A percentile compares a stretch with the other conserved stretches of the same genome.
Conservation (phyloP, 2,329 filamentous ascomycete species). For the Aspergillus eucalypticola region DNA sequence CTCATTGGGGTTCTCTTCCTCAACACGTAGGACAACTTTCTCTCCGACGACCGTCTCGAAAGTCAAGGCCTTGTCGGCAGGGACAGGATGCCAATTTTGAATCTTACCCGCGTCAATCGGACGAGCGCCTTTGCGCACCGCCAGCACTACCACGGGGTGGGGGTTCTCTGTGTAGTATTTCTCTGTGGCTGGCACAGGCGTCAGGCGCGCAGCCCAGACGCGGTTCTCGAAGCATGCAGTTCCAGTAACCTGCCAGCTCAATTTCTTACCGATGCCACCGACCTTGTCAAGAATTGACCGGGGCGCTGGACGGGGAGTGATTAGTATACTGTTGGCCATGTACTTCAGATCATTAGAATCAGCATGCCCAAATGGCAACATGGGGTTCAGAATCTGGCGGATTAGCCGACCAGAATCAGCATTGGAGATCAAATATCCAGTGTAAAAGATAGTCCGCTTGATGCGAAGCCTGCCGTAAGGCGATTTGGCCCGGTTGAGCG, state of each 20-base stretch:
- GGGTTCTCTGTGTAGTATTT: conserved; percentile 77
- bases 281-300: conserved; percentile 75
- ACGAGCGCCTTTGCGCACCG: conserved; percentile 71
- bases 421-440: conserved; percentile 79
- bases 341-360: conserved; percentile 71
- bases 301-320: conserved; percentile 75
- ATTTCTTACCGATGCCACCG: conserved; percentile 80
- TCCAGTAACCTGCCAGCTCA: conserved; percentile 80
- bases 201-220: conserved; percentile 81
- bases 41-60: conserved; percentile 86
- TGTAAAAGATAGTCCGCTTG: conserved; percentile 86
- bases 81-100: conserved; percentile 76
- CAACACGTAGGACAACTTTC: conserved; percentile 79
- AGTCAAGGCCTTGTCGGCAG: conserved; percentile 67
- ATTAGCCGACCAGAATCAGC: conserved; percentile 72
- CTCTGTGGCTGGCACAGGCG: conserved; percentile 67
- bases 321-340: conserved; percentile 88
- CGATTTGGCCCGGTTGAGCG: conserved; percentile 42
- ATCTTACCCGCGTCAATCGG: conserved; percentile 81
- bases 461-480: conserved; percentile 62
- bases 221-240: background rate
- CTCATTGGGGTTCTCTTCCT: conserved; percentile 66
- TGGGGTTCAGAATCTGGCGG: conserved; percentile 57
- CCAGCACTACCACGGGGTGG: conserved; percentile 78
- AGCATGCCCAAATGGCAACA: conserved; percentile 61